Evolutionary conservation across 352 stramenopile genomes (phyloP).

Genomic region (Pythium scleroteichum): DNA sequence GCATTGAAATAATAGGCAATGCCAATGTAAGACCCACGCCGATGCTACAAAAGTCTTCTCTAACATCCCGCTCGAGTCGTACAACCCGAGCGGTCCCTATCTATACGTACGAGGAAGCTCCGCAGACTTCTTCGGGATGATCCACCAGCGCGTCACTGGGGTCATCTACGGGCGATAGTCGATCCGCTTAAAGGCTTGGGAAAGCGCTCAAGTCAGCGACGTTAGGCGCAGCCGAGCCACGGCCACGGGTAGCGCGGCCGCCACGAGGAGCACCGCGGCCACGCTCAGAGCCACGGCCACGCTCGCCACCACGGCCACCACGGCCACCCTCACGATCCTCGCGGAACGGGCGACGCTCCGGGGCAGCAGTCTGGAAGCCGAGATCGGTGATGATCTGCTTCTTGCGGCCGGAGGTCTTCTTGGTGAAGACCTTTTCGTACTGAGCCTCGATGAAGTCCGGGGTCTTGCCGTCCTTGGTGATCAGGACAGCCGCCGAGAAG

Average conservation of each 20-base stretch:
- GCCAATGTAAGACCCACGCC: conserved; percentile 59
- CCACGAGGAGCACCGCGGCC: conserved; percentile 15
- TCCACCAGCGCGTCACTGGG: conserved; percentile 38
- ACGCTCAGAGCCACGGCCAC: conserved; percentile 20
- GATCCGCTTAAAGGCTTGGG: conserved; percentile 72
- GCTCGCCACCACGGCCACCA: conserved; percentile 21
- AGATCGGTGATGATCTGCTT: conserved; percentile 90
- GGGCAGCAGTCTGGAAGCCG: conserved; percentile 73
- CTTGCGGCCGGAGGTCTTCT: conserved; percentile 95
- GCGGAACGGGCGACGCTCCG: conserved; percentile 63
- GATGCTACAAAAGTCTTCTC: conserved; percentile 58
- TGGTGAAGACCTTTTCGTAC: conserved; percentile 95
- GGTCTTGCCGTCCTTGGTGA: conserved; percentile 88
- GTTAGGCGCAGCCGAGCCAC: conserved; percentile 54
- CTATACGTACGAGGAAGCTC: conserved; percentile 50
- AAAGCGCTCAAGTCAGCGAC: conserved; percentile 86
- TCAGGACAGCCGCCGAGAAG: conserved; percentile 72
- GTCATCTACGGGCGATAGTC: conserved; percentile 35
- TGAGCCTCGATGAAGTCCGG: conserved; percentile 86
- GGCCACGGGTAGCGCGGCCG: conserved; percentile 36
- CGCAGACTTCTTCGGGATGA: conserved; percentile 35
- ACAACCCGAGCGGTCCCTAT: conserved; percentile 55
- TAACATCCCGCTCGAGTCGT: conserved; percentile 44
- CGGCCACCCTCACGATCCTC: conserved; percentile 54
- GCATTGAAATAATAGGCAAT: conserved; percentile 78